Base-by-base conservation (phyloP, 345 rosid species). In the Erodium maritimum region DNA sequence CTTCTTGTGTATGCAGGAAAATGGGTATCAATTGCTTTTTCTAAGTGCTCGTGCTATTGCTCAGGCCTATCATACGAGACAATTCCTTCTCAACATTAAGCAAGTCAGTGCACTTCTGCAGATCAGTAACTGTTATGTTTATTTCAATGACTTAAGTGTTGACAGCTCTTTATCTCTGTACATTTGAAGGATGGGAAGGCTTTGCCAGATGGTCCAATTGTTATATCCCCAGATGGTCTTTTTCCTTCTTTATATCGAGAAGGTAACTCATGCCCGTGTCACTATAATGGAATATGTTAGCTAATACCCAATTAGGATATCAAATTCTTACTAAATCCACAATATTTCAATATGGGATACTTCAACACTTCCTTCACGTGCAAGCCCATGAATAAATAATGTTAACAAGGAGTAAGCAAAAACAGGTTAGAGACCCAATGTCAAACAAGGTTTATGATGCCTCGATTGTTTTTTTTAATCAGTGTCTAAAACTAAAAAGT, bases 211-310 rank as follows among this genome's bases (percentile, higher is more conserved):
- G 99, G 99, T 37, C 99, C 99, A 18, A 85, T 89, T 69, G 91
- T 93, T 60, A 93, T 93, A 66, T 93, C 99, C 60, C 99, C 99
- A 0, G 99, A 93, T 73, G 99, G 99, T 10, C 82, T 93, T 67
- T 82, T 93, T 71, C 99, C 99, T 23, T 93, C 99, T 45, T 53
- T 93, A 58, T 85, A 54, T 74, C 87, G 97, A 54, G 99, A 93
- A 85, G 99, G 99, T 89, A 79, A 72, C 13, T 58, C 37, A n/a
- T 23, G 24, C 22, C 34, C 34, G 42, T 33, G 21, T 33, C 14
- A 42, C n/a, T n/a, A n/a, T n/a, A n/a, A n/a, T n/a, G n/a, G n/a
- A n/a, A n/a, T n/a, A n/a, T n/a, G n/a, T n/a, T n/a, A n/a, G n/a
- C n/a, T n/a, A n/a, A n/a, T n/a, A n/a, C n/a, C n/a, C n/a, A n/a